Evolutionary conservation across 2,329 filamentous ascomycete species (phyloP).

Genomic region (Laburnicola sp.): DNA sequence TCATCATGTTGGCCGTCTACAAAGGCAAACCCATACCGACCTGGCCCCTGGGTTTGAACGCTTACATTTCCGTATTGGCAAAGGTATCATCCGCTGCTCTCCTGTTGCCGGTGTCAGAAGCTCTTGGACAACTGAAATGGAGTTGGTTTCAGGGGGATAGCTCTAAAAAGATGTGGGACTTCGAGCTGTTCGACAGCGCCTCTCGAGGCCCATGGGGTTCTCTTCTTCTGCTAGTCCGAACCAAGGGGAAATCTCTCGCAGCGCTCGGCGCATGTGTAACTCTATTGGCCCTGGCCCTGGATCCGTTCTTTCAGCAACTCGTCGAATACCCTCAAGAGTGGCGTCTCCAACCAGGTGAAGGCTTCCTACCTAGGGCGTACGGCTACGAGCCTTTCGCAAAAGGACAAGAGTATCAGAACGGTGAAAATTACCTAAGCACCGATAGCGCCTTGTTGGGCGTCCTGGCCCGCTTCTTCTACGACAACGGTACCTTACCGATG

Average conservation of each 20-base stretch:
- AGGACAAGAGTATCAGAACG: background rate
- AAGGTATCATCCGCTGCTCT: constrained; percentile 35
- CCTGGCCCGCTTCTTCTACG: constrained; percentile 6
- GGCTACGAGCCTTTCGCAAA: constrained; percentile 3
- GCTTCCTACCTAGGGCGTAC: constrained; percentile 3
- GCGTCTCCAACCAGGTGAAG: constrained; percentile 8
- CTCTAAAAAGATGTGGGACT: constrained; percentile 41
- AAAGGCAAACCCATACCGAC: constrained; percentile 8
- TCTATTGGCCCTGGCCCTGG: constrained; percentile 21
- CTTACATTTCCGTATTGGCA: constrained; percentile 32
- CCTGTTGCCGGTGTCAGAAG: constrained; percentile 33
- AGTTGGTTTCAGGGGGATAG: constrained; percentile 35
- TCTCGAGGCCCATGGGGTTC: constrained; percentile 34
- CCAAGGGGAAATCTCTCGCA: constrained; percentile 26
- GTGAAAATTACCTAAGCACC: background rate
- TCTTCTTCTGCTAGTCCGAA: constrained; percentile 19
- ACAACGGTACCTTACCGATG: constrained; percentile 11
- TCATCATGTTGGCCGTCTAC: constrained; percentile 17
- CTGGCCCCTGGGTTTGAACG: constrained; percentile 32
- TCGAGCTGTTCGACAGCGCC: constrained; percentile 42
- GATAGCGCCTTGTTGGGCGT: background rate
- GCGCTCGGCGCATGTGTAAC: constrained; percentile 30
- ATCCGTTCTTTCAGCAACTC: constrained; percentile 41
- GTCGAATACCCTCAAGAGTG: constrained; percentile 30
- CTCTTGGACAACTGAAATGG: constrained; percentile 43